Evolutionary conservation across 352 stramenopile species (phyloP), one percentile per base, ranked within the genome.

Genomic region (Elongisporangium prolatum): DNA sequence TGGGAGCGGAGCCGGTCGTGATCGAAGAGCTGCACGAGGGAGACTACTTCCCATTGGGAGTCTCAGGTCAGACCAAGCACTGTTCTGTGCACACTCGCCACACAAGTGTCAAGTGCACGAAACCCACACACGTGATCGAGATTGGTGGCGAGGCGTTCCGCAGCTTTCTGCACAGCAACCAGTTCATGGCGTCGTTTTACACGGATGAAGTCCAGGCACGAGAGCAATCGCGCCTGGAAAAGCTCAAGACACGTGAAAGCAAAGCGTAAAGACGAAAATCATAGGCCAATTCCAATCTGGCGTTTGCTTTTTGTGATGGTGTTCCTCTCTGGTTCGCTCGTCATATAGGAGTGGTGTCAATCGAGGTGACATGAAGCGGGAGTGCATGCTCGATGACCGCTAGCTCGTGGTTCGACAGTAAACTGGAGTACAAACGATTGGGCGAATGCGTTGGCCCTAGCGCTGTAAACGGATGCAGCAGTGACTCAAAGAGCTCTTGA

Each of bases 151-250:
- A 93, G 59, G 86, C 79, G 3, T 93, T 93, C 59, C 84, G 84
- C 25, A 93, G 84, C 59, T 93, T 93, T 49, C 66, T 93, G 24
- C 79, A 82, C 50, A 93, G 84, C 61, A 88, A 90, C 62, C 79
- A 91, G 65, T 93, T 93, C 57, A 76, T 91, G 58, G 75, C 79
- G 8, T 84, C 84, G 21, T 93, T 88, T 57, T 93, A 91, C 50
- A 72, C 75, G 16, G 69, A 90, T 24, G 75, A 91, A 48, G 78
- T 91, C 34, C 86, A 88, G 65, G 62, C 62, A 4, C 79, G 84
- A 3, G 82, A 92, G 56, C 64, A 89, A 51, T 57, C 75, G 50
- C 75, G 82, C 44, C 67, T 84, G 38, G 75, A 89, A 63, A 80
- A 75, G 50, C 54, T 84, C 16, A 77, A 72, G 63, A 69, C 64